Evolutionary conservation across 179 eudicot genomes (phyloP).

Genomic region (Nepenthes alata): DNA sequence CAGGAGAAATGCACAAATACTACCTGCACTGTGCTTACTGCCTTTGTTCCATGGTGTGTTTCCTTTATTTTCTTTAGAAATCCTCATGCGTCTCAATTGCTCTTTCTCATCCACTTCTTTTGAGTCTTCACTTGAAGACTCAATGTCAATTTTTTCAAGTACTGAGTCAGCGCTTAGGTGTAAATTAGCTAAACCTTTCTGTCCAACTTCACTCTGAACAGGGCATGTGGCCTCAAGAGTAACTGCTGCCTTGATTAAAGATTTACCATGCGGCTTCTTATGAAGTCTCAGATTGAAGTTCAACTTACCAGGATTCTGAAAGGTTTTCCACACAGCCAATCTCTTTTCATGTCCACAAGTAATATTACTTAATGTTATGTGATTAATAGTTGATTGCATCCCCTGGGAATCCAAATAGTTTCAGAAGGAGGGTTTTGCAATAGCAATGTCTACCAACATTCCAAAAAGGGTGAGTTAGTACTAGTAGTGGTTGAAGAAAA

Average conservation of each 20-base stretch:
- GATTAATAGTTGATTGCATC: constrained; percentile 22
- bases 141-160: constrained; percentile 5
- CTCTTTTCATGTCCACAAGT: constrained; percentile 27
- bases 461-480: too few species aligned
- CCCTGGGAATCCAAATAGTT: constrained; percentile 20
- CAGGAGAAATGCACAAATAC: background rate
- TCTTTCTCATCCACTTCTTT: constrained; percentile 53
- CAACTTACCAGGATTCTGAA: constrained; percentile 18
- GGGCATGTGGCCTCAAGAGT: constrained; percentile 44
- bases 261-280: constrained; percentile 18
- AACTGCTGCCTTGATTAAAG: constrained; percentile 52
- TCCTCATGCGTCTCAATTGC: constrained; percentile 64
- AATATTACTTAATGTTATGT: constrained; percentile 14
- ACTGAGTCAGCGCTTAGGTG: constrained; percentile 16
- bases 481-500: background rate
- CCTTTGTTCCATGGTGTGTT: constrained; percentile 90
- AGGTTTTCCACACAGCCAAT: constrained; percentile 30
- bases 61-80: constrained; percentile 83
- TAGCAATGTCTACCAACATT: constrained; percentile 51
- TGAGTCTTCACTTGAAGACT: constrained; percentile 25
- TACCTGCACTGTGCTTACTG: constrained; percentile 86
- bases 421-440: constrained; percentile 42
- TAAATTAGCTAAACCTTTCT: constrained; percentile 9
- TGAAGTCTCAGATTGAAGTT: constrained; percentile 13
- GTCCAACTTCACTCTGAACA: constrained; percentile 20